A percentile compares a stretch with the other conserved stretches of the same genome.
These are phyloP conservation scores for Calonectria henricotiae DNA, from an alignment of 2,329 filamentous ascomycete species.

Conservation along the genomic window DNA sequence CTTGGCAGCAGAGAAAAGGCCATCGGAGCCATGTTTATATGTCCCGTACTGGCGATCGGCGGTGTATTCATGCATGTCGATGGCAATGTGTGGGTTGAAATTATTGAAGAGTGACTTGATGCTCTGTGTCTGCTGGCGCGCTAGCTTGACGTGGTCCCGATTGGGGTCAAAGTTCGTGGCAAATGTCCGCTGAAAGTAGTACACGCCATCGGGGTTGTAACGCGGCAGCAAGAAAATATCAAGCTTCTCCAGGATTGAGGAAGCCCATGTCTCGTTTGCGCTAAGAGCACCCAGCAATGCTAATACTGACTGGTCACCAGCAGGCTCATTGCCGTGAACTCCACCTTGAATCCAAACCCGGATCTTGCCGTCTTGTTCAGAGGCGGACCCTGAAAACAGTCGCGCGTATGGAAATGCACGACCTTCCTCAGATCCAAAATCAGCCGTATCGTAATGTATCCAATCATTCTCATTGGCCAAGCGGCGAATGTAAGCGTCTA, in stretches of 20 bases:
- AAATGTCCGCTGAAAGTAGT: constrained; percentile 55
- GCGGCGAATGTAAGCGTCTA: constrained; percentile 5
- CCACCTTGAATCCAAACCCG: constrained; percentile 56
- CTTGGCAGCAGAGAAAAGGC: constrained; percentile 56
- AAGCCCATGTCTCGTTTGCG: constrained; percentile 52
- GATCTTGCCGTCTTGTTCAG: constrained; percentile 44
- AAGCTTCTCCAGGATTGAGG: constrained; percentile 49
- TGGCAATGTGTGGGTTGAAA: constrained; percentile 53
- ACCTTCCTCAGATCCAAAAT: constrained; percentile 23
- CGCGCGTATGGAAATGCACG: constrained; percentile 45
- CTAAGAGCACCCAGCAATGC: constrained; percentile 55
- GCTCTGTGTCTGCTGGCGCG: constrained; percentile 53
- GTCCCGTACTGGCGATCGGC: constrained; percentile 46
- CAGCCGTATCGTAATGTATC: constrained; percentile 9
- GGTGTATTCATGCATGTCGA: constrained; percentile 57
- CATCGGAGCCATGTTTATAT: constrained; percentile 51
- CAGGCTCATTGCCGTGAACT: constrained; percentile 57
- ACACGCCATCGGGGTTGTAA: constrained; percentile 57
- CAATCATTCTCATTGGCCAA: constrained; percentile 17
- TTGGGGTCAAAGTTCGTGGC: constrained; percentile 55
- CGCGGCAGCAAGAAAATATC: constrained; percentile 55
- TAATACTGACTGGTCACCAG: constrained; percentile 53
- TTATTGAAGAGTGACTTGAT: constrained; percentile 53
- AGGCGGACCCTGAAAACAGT: constrained; percentile 26
- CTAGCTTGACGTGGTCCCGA: constrained; percentile 56